These are phyloP conservation scores for Daldinia caldariorum DNA, from an alignment of 495 filamentous ascomycete species.

Conservation along the genomic window DNA sequence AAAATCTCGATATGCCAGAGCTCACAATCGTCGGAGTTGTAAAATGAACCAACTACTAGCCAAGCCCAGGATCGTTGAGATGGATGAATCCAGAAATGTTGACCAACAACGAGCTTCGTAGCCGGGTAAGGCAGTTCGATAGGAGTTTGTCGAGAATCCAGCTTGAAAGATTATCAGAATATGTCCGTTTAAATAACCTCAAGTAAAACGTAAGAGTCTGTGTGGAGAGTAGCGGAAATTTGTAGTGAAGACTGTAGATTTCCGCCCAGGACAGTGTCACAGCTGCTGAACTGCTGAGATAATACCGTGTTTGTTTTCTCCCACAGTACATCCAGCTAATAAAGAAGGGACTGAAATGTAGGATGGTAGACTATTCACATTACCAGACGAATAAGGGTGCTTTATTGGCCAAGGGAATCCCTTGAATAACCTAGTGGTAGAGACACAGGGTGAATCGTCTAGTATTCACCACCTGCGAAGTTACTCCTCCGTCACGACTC, in stretches of 20 bases:
- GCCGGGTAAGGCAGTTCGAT: conserved; percentile 45
- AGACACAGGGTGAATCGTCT: background rate
- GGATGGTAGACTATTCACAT: background rate
- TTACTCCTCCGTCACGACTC: background rate
- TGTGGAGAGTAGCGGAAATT: background rate
- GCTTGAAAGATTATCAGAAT: conserved; percentile 27
- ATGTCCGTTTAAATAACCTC: background rate
- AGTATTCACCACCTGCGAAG: background rate
- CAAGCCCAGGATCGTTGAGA: conserved; percentile 43
- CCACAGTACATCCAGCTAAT: conserved; percentile 5
- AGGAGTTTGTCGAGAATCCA: conserved; percentile 30
- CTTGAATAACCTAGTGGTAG: background rate
- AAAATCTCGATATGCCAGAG: conserved; percentile 46
- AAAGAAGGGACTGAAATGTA: background rate
- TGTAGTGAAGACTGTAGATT: background rate
- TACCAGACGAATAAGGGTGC: background rate
- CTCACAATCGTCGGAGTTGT: conserved; percentile 39
- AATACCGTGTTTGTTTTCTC: conserved; percentile 11
- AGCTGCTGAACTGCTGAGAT: conserved; percentile 1
- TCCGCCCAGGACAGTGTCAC: background rate
- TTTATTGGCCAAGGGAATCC: background rate
- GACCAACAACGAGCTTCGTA: conserved; percentile 43
- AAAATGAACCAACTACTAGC: conserved; percentile 47
- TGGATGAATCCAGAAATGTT: conserved; percentile 38
- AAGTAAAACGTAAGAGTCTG: background rate